Conservation (phyloP, 1,284 basidiomycete species). For the Ustilago hordei region DNA sequence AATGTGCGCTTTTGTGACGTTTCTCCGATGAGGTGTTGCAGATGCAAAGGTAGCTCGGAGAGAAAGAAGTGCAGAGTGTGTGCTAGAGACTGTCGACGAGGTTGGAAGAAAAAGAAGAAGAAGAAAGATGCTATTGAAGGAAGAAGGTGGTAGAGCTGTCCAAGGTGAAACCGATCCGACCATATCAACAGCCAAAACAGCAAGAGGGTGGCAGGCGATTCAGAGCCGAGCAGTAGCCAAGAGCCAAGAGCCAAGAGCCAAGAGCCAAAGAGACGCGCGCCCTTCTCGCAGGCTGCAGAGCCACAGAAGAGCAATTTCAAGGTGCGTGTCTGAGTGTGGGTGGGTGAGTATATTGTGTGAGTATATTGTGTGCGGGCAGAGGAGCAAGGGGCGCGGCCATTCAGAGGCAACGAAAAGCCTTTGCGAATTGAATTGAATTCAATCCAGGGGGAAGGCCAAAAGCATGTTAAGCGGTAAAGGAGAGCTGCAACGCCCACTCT, state of each 20-base stretch:
- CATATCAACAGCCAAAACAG: conserved; percentile 13
- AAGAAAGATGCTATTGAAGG: neutral
- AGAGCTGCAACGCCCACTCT: neutral
- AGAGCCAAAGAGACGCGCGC: neutral
- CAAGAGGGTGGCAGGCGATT: neutral
- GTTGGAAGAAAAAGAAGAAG: neutral
- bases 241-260: neutral
- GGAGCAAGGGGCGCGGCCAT: neutral
- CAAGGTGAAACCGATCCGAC: neutral
- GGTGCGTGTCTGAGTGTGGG: neutral
- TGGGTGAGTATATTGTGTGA: neutral
- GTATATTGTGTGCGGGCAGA: neutral
- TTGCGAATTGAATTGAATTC: neutral
- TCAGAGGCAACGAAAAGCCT: conserved; percentile 2
- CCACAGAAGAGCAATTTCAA: conserved; percentile 2
- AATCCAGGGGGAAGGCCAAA: neutral
- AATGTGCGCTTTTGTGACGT: neutral
- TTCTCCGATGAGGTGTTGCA: conserved; percentile 3
- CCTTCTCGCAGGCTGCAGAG: conserved; percentile 8
- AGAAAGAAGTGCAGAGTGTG: neutral
- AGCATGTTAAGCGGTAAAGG: no score
- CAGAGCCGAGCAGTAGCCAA: conserved; percentile 7
- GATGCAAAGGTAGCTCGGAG: neutral
- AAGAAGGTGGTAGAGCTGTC: neutral
- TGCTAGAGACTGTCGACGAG: neutral